Percentiles rank a stretch among this genome's conserved stretches.
Evolutionary conservation across 129 eudicot genomes (phyloP).

Genomic region (Pulicaria dysenterica): DNA sequence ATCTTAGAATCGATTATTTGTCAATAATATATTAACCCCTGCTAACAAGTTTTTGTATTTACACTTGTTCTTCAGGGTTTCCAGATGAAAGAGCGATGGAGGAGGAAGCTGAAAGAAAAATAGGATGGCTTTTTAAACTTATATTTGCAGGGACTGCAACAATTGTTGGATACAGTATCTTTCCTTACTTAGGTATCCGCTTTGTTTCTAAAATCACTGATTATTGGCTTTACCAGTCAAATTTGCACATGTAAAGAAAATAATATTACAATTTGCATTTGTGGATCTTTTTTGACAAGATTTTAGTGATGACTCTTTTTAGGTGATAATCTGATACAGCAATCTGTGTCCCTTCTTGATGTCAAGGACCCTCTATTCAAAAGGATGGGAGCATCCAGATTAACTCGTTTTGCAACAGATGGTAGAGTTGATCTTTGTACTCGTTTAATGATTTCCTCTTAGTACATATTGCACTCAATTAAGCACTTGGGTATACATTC

Average conservation of each 20-base stretch:
- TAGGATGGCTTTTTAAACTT: conserved; percentile 81
- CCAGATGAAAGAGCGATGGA: conserved; percentile 71
- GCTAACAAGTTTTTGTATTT: not conserved
- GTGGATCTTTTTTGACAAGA: conserved; percentile 2
- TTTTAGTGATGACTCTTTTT: conserved; percentile 4
- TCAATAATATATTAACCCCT: not conserved
- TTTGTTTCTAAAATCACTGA: conserved; percentile 8
- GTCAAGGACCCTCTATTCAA: conserved; percentile 91
- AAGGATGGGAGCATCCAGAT: conserved; percentile 95
- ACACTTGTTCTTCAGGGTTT: conserved; percentile 16
- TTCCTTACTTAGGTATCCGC: conserved; percentile 79
- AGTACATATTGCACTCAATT: not conserved
- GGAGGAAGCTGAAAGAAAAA: conserved; percentile 81
- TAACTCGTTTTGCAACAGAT: conserved; percentile 79
- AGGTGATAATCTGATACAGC: conserved; percentile 89
- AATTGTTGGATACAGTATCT: conserved; percentile 62
- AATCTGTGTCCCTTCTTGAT: conserved; percentile 81
- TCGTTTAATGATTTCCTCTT: no score
- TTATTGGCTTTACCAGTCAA: not conserved
- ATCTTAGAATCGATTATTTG: not conserved
- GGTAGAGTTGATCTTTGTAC: conserved; percentile 41
- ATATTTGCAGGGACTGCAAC: conserved; percentile 86
- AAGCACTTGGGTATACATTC: not conserved
- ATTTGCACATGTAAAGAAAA: not conserved
- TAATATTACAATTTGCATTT: not conserved